A percentile compares a stretch with the other conserved stretches of the same genome.
Evolutionary conservation across 2,329 filamentous ascomycete species (phyloP).

Genomic region (Claviceps arundinis): DNA sequence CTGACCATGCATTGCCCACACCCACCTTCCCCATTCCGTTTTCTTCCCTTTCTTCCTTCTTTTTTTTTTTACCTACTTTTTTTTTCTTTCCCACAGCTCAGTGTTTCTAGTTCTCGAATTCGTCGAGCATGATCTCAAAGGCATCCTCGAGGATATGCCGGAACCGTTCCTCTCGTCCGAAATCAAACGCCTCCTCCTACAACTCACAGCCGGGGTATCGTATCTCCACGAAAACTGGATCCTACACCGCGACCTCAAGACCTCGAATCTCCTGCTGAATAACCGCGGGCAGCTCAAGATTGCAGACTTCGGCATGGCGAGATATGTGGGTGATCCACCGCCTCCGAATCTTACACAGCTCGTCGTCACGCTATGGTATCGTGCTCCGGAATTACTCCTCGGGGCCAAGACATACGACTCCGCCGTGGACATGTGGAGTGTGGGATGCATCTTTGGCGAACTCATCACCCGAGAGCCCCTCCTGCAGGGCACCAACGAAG

Average conservation of each 20-base stretch:
- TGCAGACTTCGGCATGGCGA: constrained; percentile 95
- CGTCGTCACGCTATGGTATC: constrained; percentile 96
- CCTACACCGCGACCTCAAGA: constrained; percentile 86
- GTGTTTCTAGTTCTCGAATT: constrained; percentile 96
- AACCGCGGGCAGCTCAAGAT: constrained; percentile 92
- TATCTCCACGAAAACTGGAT: constrained; percentile 88
- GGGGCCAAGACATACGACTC: constrained; percentile 62
- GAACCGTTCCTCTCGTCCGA: constrained; percentile 89
- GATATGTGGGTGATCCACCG: constrained; percentile 72
- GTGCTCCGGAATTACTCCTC: constrained; percentile 77
- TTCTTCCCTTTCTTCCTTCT: background rate
- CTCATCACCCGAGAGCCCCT: constrained; percentile 71
- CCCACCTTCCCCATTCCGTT: background rate
- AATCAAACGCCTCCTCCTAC: constrained; percentile 76
- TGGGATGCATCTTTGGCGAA: constrained; percentile 93
- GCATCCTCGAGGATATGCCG: constrained; percentile 83
- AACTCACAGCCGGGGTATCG: constrained; percentile 65
- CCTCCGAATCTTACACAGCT: constrained; percentile 71
- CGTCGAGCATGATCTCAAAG: constrained; percentile 91
- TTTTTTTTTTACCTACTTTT: background rate
- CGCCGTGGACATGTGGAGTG: constrained; percentile 86
- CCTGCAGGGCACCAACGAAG: constrained; percentile 82
- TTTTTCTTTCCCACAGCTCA: constrained; percentile 28
- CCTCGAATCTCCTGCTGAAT: constrained; percentile 85
- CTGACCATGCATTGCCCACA: background rate